Percentiles rank a stretch among this genome's conserved stretches.
phyloP scores from a whole-genome alignment of 2,329 filamentous ascomycete genomes.

The Akanthomyces lecanii region DNA sequence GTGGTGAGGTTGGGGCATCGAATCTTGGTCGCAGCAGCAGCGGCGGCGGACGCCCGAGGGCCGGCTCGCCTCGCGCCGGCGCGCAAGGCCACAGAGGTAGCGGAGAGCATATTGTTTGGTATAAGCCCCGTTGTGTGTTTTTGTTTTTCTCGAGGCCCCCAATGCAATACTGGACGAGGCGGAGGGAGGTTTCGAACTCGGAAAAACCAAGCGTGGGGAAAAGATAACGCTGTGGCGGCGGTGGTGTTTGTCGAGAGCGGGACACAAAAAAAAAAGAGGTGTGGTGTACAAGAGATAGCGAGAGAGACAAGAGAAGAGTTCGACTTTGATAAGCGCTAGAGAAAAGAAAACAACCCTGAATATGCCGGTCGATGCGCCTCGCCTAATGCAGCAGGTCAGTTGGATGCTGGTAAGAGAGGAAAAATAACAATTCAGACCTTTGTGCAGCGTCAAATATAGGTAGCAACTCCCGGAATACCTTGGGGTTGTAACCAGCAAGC shows the following conservation, averaged over 20 bases:
- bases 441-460: not conserved
- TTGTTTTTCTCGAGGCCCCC: constrained; percentile 23
- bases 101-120: constrained; percentile 37
- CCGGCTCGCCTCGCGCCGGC: constrained; percentile 40
- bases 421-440: not conserved
- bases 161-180: not conserved
- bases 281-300: not conserved
- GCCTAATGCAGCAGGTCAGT: not conserved
- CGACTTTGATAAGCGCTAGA: not conserved
- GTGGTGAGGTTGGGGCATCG: constrained; percentile 26
- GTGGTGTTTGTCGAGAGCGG: not conserved
- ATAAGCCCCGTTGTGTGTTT: constrained; percentile 14
- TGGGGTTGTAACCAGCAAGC: not conserved
- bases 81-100: constrained; percentile 38
- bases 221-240: not conserved
- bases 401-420: not conserved
- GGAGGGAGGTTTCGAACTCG: not conserved
- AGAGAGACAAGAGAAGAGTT: not conserved
- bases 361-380: not conserved
- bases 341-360: not conserved
- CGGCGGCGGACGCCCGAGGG: constrained; percentile 26
- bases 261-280: not conserved
- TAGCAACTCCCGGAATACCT: not conserved
- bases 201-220: not conserved
- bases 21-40: constrained; percentile 22